Percentiles rank a stretch among this genome's conserved stretches.
These are phyloP conservation scores for Ciborinia camelliae DNA, from an alignment of 2,329 filamentous ascomycete species.

Conservation along the genomic window DNA sequence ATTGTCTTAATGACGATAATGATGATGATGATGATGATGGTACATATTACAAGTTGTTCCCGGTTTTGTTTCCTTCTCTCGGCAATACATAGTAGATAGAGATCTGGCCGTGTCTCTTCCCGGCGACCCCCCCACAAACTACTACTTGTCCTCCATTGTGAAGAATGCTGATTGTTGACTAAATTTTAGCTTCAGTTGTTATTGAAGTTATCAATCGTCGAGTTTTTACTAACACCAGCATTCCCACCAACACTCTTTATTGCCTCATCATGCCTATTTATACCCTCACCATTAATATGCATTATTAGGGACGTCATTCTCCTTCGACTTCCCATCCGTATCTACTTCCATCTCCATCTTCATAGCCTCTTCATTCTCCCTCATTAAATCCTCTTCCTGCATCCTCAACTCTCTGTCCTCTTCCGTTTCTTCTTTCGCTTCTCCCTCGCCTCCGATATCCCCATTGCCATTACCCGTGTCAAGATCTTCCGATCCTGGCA, in stretches of 20 bases:
- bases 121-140: background rate
- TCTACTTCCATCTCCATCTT: conserved; percentile 48
- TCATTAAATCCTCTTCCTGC: conserved; percentile 31
- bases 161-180: too few relatives aligned
- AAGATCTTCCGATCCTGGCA: background rate
- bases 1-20: conserved; percentile 2
- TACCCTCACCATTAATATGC: background rate
- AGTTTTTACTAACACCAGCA: background rate
- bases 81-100: background rate
- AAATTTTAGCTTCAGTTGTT: background rate
- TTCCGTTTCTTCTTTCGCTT: conserved; percentile 25
- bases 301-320: background rate
- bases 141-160: too few relatives aligned
- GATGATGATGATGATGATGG: background rate
- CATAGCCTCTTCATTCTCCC: conserved; percentile 36
- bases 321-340: conserved; percentile 53
- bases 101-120: too few relatives aligned
- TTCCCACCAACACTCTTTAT: background rate
- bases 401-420: conserved; percentile 26
- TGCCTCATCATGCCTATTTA: background rate
- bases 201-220: background rate
- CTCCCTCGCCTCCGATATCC: background rate
- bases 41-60: background rate
- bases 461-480: background rate
- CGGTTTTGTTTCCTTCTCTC: background rate